These are phyloP conservation scores for Cylindrodendrum hubeiense DNA, from an alignment of 2,329 filamentous ascomycete species.

Conservation along the genomic window DNA sequence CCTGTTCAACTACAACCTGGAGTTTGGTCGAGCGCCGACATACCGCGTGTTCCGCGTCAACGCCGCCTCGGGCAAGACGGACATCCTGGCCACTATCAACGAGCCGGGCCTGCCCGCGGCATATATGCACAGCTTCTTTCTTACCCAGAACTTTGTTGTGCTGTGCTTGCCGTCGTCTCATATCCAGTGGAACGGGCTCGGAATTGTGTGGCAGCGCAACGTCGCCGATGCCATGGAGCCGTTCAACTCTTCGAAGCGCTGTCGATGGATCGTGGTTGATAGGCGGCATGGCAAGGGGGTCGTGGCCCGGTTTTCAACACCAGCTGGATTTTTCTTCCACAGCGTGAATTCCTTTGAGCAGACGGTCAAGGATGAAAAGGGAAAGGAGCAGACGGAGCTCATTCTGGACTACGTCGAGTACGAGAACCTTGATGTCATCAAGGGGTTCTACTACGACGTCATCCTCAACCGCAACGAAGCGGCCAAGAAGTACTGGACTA, in stretches of 20 bases:
- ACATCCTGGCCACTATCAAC: conserved; percentile 77
- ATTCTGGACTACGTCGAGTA: conserved; percentile 76
- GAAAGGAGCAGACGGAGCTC: conserved; percentile 58
- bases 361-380: conserved; percentile 49
- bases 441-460: conserved; percentile 77
- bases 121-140: conserved; percentile 87
- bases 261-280: conserved; percentile 82
- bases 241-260: conserved; percentile 68
- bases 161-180: conserved; percentile 80
- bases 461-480: conserved; percentile 66
- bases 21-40: conserved; percentile 65
- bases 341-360: conserved; percentile 83
- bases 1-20: conserved; percentile 85
- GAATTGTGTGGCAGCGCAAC: conserved; percentile 74
- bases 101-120: conserved; percentile 65
- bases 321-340: conserved; percentile 84
- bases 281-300: conserved; percentile 72
- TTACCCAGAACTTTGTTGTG: conserved; percentile 78
- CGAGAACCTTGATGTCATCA: conserved; percentile 73
- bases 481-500: conserved; percentile 56
- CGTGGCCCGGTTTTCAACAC: conserved; percentile 75
- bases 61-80: conserved; percentile 72
- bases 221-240: conserved; percentile 75
- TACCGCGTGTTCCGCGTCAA: conserved; percentile 80
- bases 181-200: conserved; percentile 67